Evolutionary conservation across 2,329 filamentous ascomycete species (phyloP).

Genomic region (Karstenula rhodostoma): DNA sequence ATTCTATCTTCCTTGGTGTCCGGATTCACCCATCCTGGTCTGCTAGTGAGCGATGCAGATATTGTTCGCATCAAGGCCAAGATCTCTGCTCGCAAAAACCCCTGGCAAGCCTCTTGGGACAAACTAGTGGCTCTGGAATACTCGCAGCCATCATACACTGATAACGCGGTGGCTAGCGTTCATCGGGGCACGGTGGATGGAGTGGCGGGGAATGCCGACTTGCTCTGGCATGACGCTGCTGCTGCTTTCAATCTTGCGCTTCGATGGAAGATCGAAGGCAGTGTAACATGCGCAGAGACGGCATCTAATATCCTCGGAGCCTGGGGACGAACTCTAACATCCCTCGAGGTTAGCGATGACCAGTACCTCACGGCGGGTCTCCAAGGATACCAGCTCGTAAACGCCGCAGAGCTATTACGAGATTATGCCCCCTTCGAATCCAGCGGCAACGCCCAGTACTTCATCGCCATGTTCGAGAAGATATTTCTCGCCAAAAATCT

Average conservation of each 20-base stretch:
- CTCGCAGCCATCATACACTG: conserved; percentile 12
- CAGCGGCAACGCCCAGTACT: conserved; percentile 11
- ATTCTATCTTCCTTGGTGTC: not conserved
- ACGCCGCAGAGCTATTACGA: conserved; percentile 55
- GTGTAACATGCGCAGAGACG: conserved; percentile 48
- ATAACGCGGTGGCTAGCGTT: conserved; percentile 11
- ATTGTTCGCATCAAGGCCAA: conserved; percentile 17
- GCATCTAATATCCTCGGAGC: conserved; percentile 50
- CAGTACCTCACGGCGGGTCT: conserved; percentile 53
- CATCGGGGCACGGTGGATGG: conserved; percentile 7
- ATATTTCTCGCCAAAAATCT: conserved; percentile 53
- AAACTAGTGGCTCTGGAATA: conserved; percentile 11
- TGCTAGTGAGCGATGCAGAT: conserved; percentile 12
- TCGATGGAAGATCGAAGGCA: conserved; percentile 52
- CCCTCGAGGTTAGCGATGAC: conserved; percentile 47
- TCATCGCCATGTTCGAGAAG: conserved; percentile 19
- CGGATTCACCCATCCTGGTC: conserved; percentile 13
- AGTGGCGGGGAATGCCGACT: conserved; percentile 11
- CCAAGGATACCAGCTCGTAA: conserved; percentile 58
- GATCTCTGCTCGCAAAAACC: conserved; percentile 11
- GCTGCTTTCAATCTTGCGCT: conserved; percentile 53
- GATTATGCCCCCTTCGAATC: conserved; percentile 28
- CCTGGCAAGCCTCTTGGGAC: conserved; percentile 18
- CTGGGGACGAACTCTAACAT: conserved; percentile 49
- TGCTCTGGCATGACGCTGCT: conserved; percentile 35